A percentile compares a stretch with the other conserved stretches of the same genome.
Evolutionary conservation across 2,329 filamentous ascomycete species (phyloP).

Genomic region (Cytospora chrysosperma): DNA sequence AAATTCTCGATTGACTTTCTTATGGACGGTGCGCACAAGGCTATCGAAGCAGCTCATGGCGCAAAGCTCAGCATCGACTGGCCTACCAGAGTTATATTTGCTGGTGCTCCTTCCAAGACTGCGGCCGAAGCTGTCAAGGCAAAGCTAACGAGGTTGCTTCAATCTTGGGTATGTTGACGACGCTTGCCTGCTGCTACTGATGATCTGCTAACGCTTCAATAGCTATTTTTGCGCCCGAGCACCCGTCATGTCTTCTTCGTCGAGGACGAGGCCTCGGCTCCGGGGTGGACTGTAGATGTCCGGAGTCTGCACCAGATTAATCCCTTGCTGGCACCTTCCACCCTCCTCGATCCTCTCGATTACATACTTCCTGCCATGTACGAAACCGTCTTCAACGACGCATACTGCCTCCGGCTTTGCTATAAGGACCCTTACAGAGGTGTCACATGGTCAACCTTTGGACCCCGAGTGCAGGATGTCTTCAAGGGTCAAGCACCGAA

Average conservation of each 20-base stretch:
- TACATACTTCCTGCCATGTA: constrained; percentile 23
- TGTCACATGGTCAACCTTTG: constrained; percentile 26
- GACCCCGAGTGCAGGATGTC: constrained; percentile 24
- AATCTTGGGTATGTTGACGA: neutral
- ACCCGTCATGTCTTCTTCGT: constrained; percentile 8
- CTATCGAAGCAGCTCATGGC: neutral
- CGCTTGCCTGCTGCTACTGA: neutral
- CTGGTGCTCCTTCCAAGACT: constrained; percentile 1
- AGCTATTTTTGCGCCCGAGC: neutral
- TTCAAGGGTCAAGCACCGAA: constrained; percentile 20
- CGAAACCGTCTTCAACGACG: constrained; percentile 25
- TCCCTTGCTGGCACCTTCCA: constrained; percentile 29
- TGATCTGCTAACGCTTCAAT: neutral
- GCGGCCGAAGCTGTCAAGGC: neutral
- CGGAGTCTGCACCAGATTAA: constrained; percentile 33
- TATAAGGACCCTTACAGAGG: constrained; percentile 19
- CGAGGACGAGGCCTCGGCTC: neutral
- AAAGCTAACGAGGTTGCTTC: constrained; percentile 4
- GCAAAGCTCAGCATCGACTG: neutral
- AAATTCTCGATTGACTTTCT: neutral
- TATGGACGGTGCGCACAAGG: neutral
- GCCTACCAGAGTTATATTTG: constrained; percentile 13
- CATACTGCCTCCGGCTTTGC: constrained; percentile 32
- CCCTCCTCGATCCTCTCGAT: constrained; percentile 31
- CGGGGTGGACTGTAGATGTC: constrained; percentile 27